Conservation (phyloP, 208 protist species). For the Trypanosoma cruzi region DNA sequence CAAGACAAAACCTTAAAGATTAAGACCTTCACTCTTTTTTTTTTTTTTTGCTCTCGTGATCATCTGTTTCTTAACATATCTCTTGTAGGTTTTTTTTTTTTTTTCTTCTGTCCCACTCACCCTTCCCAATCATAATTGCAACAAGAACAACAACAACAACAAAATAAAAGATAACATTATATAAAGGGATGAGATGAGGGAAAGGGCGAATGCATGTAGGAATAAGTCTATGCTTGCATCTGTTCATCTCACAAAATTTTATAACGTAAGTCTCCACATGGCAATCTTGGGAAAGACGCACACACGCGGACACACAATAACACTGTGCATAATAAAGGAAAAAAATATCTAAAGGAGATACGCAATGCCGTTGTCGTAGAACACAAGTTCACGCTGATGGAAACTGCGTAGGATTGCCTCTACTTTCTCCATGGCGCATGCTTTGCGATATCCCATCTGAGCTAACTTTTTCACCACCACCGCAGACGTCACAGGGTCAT, state of each 20-base stretch:
- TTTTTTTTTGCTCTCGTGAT: slow-evolving; percentile 1
- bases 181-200: too few species aligned
- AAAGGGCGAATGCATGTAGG: background rate
- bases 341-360: slow-evolving; percentile 62
- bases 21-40: background rate
- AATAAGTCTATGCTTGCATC: background rate
- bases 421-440: slow-evolving; percentile 38
- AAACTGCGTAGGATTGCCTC: slow-evolving; percentile 65
- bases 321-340: background rate
- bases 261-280: background rate
- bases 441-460: slow-evolving; percentile 61
- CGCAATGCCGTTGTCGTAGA: slow-evolving; percentile 83
- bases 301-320: background rate
- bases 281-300: background rate
- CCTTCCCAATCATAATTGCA: background rate
- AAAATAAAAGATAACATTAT: background rate
- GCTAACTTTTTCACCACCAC: slow-evolving; percentile 81
- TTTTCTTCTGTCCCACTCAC: background rate
- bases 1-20: slow-evolving; percentile 3
- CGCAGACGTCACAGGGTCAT: slow-evolving; percentile 76
- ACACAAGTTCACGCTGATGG: slow-evolving; percentile 78
- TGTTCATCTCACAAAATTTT: background rate
- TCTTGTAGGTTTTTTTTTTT: background rate
- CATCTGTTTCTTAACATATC: background rate
- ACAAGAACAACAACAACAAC: background rate